These are phyloP conservation scores for Acanthamoeba sp. DNA, from an alignment of 208 protist species.

Conservation along the genomic window DNA sequence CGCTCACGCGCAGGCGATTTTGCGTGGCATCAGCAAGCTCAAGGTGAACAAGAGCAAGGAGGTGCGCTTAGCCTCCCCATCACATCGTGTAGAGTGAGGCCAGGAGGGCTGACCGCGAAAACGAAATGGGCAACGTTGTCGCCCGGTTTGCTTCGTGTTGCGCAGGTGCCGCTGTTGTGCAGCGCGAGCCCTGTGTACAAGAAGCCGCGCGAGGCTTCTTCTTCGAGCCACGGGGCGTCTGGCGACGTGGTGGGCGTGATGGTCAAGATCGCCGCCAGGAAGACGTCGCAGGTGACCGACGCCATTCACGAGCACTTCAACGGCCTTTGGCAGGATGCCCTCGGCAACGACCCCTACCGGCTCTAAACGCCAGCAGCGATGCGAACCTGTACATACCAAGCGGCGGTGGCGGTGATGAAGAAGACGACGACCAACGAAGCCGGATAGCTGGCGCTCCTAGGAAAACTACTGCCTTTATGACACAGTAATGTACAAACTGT, in stretches of 20 bases:
- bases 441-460: too few species aligned
- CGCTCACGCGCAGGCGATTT: neutral
- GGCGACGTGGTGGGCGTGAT: constrained; percentile 30
- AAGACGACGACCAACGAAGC: too few species aligned
- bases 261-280: constrained; percentile 50
- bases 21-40: neutral
- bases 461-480: too few species aligned
- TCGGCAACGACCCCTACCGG: constrained; percentile 18
- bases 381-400: too few species aligned
- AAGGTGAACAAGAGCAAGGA: constrained; percentile 10
- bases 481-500: too few species aligned
- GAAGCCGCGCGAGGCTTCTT: neutral
- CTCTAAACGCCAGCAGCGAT: neutral
- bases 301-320: constrained; percentile 29
- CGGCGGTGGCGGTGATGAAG: too few species aligned
- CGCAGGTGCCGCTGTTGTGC: constrained; percentile 44
- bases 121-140: too few species aligned
- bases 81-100: neutral
- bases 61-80: neutral
- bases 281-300: constrained; percentile 59
- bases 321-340: constrained; percentile 13
- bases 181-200: constrained; percentile 8
- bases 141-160: neutral
- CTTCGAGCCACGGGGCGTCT: neutral
- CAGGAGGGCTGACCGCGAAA: too few species aligned